These are phyloP conservation scores for Verbena officinalis DNA, from an alignment of 257 asterid species.

Conservation along the genomic window DNA sequence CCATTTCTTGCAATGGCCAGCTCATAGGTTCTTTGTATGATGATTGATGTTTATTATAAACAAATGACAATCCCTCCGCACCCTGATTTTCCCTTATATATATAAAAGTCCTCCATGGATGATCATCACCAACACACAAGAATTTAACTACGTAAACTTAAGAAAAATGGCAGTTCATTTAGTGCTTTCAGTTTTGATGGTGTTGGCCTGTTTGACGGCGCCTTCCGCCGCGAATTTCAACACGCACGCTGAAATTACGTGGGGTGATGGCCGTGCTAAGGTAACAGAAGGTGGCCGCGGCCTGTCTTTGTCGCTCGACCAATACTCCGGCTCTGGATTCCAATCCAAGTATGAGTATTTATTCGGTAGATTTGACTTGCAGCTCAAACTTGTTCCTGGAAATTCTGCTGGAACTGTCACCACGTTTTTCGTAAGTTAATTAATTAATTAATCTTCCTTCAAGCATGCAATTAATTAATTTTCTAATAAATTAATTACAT, in stretches of 20 bases:
- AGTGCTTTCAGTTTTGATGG: not conserved
- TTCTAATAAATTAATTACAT: not conserved
- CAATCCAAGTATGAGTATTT: slow-evolving; percentile 22
- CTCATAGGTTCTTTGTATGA: not conserved
- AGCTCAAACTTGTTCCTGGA: slow-evolving; percentile 23
- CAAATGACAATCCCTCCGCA: not conserved
- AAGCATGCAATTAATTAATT: not conserved
- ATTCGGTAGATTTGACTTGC: slow-evolving; percentile 27
- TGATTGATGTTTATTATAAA: not conserved
- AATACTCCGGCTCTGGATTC: slow-evolving; percentile 25
- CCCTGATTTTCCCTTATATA: not conserved
- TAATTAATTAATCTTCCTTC: not conserved
- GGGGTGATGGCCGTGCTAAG: not conserved
- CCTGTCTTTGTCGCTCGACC: not conserved
- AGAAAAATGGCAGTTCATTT: not conserved
- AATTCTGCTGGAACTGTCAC: slow-evolving; percentile 24
- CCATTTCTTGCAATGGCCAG: not conserved
- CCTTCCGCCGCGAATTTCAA: not conserved
- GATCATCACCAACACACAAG: slow-evolving; percentile 1
- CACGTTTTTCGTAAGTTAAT: not conserved
- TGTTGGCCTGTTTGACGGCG: not conserved
- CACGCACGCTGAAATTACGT: not conserved
- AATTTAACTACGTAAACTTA: not conserved
- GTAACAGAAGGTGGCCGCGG: not conserved
- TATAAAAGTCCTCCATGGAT: not conserved